Conservation (phyloP, 2,329 filamentous ascomycete genomes). For the Ceratocystis alfenasii region DNA sequence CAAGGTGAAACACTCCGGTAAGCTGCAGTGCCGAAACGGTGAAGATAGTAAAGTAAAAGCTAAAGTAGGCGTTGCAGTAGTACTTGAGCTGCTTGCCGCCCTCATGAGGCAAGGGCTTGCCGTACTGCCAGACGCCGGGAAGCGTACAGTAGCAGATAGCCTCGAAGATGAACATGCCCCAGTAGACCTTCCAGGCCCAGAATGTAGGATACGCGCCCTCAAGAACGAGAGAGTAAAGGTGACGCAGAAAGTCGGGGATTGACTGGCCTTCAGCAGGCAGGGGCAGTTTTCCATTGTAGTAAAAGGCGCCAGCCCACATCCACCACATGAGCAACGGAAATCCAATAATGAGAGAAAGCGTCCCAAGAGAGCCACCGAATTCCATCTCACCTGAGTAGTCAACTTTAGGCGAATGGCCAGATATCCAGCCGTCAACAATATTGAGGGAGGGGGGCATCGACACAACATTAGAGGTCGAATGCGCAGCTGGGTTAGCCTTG, state of each 20-base stretch:
- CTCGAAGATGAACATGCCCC: slow-evolving; percentile 81
- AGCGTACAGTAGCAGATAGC: slow-evolving; percentile 70
- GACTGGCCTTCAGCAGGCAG: slow-evolving; percentile 52
- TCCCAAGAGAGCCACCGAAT: slow-evolving; percentile 78
- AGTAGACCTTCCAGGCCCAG: slow-evolving; percentile 87
- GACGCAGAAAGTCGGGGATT: slow-evolving; percentile 55
- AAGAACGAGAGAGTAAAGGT: slow-evolving; percentile 63
- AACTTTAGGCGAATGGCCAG: slow-evolving; percentile 48
- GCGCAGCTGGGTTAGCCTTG: slow-evolving; percentile 22
- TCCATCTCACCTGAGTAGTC: slow-evolving; percentile 58
- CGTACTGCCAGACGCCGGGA: slow-evolving; percentile 77
- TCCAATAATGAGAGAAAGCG: slow-evolving; percentile 72
- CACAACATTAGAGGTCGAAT: slow-evolving; percentile 25
- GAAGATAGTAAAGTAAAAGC: slow-evolving; percentile 75
- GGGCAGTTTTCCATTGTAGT: slow-evolving; percentile 78
- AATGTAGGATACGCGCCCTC: slow-evolving; percentile 71
- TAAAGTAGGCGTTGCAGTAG: slow-evolving; percentile 83
- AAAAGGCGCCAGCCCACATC: slow-evolving; percentile 95
- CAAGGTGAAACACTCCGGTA: slow-evolving; percentile 74
- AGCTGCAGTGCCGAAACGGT: slow-evolving; percentile 63
- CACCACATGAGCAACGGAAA: slow-evolving; percentile 98
- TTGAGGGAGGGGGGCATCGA: slow-evolving; percentile 25
- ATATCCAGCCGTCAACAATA: slow-evolving; percentile 45
- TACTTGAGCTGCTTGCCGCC: slow-evolving; percentile 80
- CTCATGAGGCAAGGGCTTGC: slow-evolving; percentile 74